Base-by-base conservation (phyloP, 805 yeast genomes). In the Zygotorulaspora danielsina region DNA sequence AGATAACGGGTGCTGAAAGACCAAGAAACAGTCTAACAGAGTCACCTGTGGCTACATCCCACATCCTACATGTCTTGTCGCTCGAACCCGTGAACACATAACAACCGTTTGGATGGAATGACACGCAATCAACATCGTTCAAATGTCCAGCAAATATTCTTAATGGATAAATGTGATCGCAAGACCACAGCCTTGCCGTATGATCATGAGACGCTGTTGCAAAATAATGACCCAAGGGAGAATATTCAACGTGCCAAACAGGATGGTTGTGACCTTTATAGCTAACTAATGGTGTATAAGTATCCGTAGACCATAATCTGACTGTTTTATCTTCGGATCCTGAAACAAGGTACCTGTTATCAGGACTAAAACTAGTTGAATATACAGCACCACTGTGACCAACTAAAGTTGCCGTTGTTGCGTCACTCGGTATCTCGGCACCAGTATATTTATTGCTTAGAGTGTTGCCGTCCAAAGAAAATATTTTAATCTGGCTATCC, bases 141-240 rank as follows among this genome's bases (percentile, higher is more conserved):
- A 89, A 74, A 65, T 93, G 99, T 0, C 99, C 99, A 0, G 97
- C 97, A 69, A 93, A 90, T 18, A 93, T 85, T 51, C 98, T 73
- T 53, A 93, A 70, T 25, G 99, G 97, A 59, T 90, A 89, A 32
- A 93, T 89, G 64, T 93, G 99, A 61, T 93, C 98, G 52, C 95
- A 87, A 18, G 96, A 88, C 99, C 99, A 93, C 41, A 93, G 70
- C 46, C 97, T 75, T 1, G 97, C 97, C 0, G 98, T 93, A 61
- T 89, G 97, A 59, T 93, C 99, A 58, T 89, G 96, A 2, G 96
- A 86, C 0, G 94, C 96, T 0, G 97, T 89, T n/a, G 94, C 96
- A 64, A 93, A 93, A 66, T 93, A 93, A 65, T 93, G 97, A 4
- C 98, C 98, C 53, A 84, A 68, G 2, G 98, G 98, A 2, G 95